Base-by-base conservation (phyloP, 2,329 filamentous ascomycete species). In the Colletotrichum sp. region DNA sequence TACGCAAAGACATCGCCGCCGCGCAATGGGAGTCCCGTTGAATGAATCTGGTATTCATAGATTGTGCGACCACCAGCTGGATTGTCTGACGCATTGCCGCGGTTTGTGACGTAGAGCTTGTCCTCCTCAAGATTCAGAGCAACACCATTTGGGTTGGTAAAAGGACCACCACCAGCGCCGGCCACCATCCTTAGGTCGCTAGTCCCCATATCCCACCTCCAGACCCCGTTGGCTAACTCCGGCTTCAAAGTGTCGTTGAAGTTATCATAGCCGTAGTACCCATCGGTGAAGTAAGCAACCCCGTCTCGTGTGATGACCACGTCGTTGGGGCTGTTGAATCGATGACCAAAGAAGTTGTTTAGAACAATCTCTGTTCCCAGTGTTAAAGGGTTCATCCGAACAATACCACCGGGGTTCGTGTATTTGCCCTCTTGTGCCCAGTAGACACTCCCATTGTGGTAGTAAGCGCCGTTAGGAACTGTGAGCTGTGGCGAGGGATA, bases 311-410 rank as follows among this genome's bases (percentile, higher is more conserved):
- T 78, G 32, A 78, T 79, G 2, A 78, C 75, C 2, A 79, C 63
- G 12, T 79, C 77, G 10, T 79, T 79, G 10, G 77, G 75, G 39
- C 78, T 79, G 64, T 79, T 79, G 64, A 79, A 79, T 4, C 78
- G 77, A 32, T 78, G 77, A 2, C 78, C 71, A 13, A 75, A 77
- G 28, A 66, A 79, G 57, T 79, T 78, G 26, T 79, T 74, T 0
- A 78, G 71, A 12, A 79, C 74, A 7, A 76, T 66, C 26, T 79
- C 69, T 4, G 77, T 79, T 59, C 66, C 12, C 5, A 79, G 49
- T 4, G 57, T 77, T 0, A 76, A 2, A 3, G 77, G 77, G n/a
- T 79, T 34, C 77, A 79, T 79, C 7, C 59, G 52, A 4, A 79
- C 74, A 4, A 79, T 69, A 4, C 77, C 74, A 2, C 78, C 69